phyloP scores from a whole-genome alignment of 306 rosid species.

The Betula pendula region DNA sequence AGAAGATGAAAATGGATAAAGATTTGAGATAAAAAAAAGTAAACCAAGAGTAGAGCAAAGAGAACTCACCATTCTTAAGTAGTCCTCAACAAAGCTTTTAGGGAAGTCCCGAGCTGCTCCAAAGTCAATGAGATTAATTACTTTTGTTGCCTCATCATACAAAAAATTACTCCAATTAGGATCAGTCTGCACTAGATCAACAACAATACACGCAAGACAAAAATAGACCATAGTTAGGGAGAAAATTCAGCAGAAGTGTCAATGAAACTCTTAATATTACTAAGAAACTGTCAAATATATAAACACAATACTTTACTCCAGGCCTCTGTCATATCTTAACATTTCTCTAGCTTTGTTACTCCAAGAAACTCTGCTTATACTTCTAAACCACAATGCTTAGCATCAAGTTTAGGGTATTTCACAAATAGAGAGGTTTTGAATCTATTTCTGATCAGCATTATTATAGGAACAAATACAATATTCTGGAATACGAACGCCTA shows the following conservation, averaged over 20 bases:
- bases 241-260: slow-evolving; percentile 9
- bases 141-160: slow-evolving; percentile 63
- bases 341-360: neutral
- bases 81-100: slow-evolving; percentile 79
- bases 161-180: slow-evolving; percentile 98
- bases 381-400: neutral
- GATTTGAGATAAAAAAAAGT: slow-evolving; percentile 9
- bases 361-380: neutral
- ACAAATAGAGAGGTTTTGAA: too few relatives aligned
- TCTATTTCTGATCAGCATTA: too few relatives aligned
- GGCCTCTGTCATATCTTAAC: neutral
- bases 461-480: too few relatives aligned
- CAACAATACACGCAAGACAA: slow-evolving; percentile 31
- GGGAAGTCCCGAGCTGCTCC: slow-evolving; percentile 94
- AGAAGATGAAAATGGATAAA: slow-evolving; percentile 16
- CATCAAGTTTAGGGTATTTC: too few relatives aligned
- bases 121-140: slow-evolving; percentile 84
- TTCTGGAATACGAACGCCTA: too few relatives aligned
- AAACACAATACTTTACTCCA: neutral
- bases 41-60: slow-evolving; percentile 13
- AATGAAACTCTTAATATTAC: neutral
- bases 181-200: slow-evolving; percentile 76
- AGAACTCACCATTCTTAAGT: slow-evolving; percentile 79
- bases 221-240: slow-evolving; percentile 25
- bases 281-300: neutral